Evolutionary conservation across 2,329 filamentous ascomycete genomes (phyloP).

Genomic region (Thelonectria discophora): DNA sequence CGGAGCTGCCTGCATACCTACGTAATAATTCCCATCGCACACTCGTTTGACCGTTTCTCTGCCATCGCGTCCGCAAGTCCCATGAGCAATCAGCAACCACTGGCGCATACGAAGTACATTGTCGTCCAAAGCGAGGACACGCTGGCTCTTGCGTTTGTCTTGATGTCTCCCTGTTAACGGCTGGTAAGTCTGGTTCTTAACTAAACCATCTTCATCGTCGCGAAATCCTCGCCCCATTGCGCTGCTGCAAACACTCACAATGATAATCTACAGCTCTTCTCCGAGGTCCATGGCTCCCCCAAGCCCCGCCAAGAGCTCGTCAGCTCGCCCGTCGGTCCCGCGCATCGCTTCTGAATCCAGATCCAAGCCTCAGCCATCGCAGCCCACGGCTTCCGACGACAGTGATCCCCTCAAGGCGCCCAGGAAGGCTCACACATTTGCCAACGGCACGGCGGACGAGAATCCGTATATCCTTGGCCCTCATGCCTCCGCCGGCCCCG

Average conservation of each 20-base stretch:
- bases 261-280: constrained; percentile 41
- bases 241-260: constrained; percentile 36
- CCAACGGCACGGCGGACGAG: constrained; percentile 49
- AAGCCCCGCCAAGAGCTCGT: constrained; percentile 40
- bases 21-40: not conserved
- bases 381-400: constrained; percentile 39
- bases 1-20: not conserved
- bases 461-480: constrained; percentile 24
- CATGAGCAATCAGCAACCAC: not conserved
- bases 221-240: not conserved
- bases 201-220: constrained; percentile 10
- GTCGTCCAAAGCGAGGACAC: constrained; percentile 33
- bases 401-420: constrained; percentile 46
- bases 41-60: not conserved
- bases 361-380: constrained; percentile 33
- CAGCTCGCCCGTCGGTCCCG: constrained; percentile 43
- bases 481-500: constrained; percentile 45
- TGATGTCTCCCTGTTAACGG: constrained; percentile 24
- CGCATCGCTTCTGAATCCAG: constrained; percentile 45
- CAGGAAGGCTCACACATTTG: constrained; percentile 59
- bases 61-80: not conserved
- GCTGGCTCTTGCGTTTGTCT: constrained; percentile 38
- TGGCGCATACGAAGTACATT: constrained; percentile 1
- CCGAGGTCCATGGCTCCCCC: constrained; percentile 48
- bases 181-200: constrained; percentile 31